Percentiles rank a stretch among this genome's conserved stretches.
Conservation (phyloP, 2,329 filamentous ascomycete species). For the Neonectria faginata region DNA sequence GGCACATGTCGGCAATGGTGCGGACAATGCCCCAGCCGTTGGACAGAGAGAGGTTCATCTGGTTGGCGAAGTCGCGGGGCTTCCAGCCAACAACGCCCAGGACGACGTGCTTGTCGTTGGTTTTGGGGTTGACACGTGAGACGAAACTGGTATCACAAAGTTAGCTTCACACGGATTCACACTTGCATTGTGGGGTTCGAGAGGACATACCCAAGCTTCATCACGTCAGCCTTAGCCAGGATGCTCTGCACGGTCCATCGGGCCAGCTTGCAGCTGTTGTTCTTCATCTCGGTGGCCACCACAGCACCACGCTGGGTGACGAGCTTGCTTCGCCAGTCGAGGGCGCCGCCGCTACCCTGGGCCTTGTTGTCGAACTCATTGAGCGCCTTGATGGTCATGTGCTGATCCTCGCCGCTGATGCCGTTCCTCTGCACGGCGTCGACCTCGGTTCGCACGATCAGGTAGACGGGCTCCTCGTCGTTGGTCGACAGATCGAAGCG, state of each 20-base stretch:
- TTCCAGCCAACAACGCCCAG: conserved; percentile 98
- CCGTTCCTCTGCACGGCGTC: conserved; percentile 97
- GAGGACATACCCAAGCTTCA: conserved; percentile 89
- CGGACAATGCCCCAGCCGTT: conserved; percentile 99
- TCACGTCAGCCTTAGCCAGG: conserved; percentile 94
- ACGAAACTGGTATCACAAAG: conserved; percentile 76
- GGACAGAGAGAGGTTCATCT: conserved; percentile 97
- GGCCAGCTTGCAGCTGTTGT: conserved; percentile 99
- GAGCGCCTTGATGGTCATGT: conserved; percentile 91
- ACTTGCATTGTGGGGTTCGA: background rate
- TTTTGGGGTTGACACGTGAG: conserved; percentile 91
- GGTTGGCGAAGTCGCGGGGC: conserved; percentile 92
- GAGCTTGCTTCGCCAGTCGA: conserved; percentile 97
- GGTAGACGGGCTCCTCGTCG: conserved; percentile 92
- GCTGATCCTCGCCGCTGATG: conserved; percentile 91
- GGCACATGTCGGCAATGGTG: conserved; percentile 95
- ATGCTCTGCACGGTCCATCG: conserved; percentile 98
- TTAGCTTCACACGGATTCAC: conserved; percentile 30
- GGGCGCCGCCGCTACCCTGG: conserved; percentile 90
- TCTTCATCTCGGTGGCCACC: conserved; percentile 99
- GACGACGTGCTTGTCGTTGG: conserved; percentile 92
- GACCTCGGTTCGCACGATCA: conserved; percentile 93
- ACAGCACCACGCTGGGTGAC: conserved; percentile 95
- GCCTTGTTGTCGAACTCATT: conserved; percentile 99
- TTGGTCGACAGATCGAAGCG: conserved; percentile 95